Conservation (phyloP, 306 rosid genomes). For the Fragaria ananassa region DNA sequence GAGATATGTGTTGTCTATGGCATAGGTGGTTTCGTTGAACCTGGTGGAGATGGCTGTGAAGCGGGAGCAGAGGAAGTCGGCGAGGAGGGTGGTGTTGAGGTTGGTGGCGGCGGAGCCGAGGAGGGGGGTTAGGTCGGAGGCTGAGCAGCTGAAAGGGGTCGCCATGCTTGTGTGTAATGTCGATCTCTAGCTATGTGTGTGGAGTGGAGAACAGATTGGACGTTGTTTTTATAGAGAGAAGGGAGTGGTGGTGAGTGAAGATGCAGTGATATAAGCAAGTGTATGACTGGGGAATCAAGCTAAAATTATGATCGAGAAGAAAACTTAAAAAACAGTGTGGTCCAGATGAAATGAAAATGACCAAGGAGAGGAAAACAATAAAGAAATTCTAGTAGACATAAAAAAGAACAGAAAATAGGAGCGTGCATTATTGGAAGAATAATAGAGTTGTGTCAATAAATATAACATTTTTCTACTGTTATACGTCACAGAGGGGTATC, state of each 20-base stretch:
- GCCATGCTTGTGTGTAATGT: slow-evolving; percentile 17
- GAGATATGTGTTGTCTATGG: slow-evolving; percentile 53
- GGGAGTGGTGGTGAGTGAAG: neutral
- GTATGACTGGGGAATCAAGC: neutral
- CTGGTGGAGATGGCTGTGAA: slow-evolving; percentile 17
- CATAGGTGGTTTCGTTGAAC: slow-evolving; percentile 41
- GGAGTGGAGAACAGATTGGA: neutral
- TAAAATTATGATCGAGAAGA: neutral
- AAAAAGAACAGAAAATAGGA: neutral
- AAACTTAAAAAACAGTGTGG: no score
- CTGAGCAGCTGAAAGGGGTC: slow-evolving; percentile 54
- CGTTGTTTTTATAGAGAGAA: slow-evolving; percentile 9
- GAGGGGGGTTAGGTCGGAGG: slow-evolving; percentile 41
- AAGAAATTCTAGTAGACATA: neutral
- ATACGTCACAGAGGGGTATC: no score
- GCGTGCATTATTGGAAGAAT: neutral
- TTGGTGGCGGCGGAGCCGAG: slow-evolving; percentile 18
- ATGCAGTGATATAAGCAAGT: neutral
- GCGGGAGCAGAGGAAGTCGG: slow-evolving; percentile 52
- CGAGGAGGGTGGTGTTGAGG: slow-evolving; percentile 38
- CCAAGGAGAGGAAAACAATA: neutral
- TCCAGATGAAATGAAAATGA: slow-evolving; percentile 1
- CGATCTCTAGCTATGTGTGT: neutral
- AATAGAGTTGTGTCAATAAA: neutral
- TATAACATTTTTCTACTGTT: neutral